Evolutionary conservation across 352 stramenopile genomes (phyloP).

Genomic region (Pythium aristosporum): DNA sequence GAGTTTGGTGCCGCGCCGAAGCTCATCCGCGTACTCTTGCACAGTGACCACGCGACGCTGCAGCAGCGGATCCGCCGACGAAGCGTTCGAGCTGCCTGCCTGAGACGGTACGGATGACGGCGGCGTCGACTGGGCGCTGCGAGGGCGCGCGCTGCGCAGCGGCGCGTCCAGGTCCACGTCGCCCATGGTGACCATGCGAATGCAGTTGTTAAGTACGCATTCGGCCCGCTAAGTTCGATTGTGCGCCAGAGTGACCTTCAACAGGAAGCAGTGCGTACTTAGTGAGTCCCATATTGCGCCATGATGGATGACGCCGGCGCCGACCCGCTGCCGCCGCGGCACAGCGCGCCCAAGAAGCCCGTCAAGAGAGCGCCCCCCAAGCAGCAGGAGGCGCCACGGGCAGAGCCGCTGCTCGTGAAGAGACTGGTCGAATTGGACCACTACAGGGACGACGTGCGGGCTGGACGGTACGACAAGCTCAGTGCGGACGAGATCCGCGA

Average conservation of each 20-base stretch:
- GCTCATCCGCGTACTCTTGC: slow-evolving; percentile 1
- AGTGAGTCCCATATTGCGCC: neutral
- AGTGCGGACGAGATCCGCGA: neutral
- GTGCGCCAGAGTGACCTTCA: too few relatives aligned
- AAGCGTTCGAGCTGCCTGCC: neutral
- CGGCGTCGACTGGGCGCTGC: neutral
- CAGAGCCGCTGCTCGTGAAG: slow-evolving; percentile 5
- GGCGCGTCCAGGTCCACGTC: neutral
- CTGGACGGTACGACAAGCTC: neutral
- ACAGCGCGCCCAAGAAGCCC: neutral
- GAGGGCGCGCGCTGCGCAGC: neutral
- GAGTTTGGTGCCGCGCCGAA: neutral
- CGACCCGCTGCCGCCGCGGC: neutral
- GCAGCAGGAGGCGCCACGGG: neutral
- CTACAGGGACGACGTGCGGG: slow-evolving; percentile 2
- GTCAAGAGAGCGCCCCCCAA: neutral
- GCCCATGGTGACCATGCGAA: too few relatives aligned
- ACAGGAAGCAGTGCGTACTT: neutral
- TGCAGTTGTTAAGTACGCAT: neutral
- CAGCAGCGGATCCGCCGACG: slow-evolving; percentile 1
- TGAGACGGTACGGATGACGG: neutral
- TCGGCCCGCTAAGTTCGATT: neutral
- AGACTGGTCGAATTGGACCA: slow-evolving; percentile 12
- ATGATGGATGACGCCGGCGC: neutral
- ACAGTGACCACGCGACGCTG: slow-evolving; percentile 1